Evolutionary conservation across 1,139 yeast genomes (phyloP), one percentile per base, ranked within the genome.

Genomic region (Saccharomyces hybrid): DNA sequence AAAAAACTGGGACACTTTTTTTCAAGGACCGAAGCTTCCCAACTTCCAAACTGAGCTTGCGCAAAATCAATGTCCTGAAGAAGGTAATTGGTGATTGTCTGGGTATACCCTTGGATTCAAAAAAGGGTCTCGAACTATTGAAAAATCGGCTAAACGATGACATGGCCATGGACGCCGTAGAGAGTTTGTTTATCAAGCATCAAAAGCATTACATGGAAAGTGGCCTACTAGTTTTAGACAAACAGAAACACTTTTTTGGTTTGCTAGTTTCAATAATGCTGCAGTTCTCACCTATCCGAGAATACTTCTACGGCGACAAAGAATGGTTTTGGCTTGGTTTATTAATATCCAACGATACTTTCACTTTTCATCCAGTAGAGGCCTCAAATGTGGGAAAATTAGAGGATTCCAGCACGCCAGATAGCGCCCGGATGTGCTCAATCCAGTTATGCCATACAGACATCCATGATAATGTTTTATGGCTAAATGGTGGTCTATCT

Each of bases 261-360:
- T 55, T 78, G 47, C 57, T 79, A 32, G 72, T 75, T 70, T 68
- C 76, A 7, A 58, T 76, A 2, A 78, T 80, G 1, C 66, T 81
- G 32, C 63, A 62, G 27, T 61, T 66, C 42, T 38, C 42, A 14
- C 54, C 58, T 2, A 63, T 63, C 2, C 34, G 56, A 11, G 47
- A 50, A 13, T 60, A 58, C 23, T 54, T 78, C 11, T 77, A 80
- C 74, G 83, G 83, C 2, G 85, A 81, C 55, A 81, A 81, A 59
- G 84, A 81, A 59, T 70, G 78, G 63, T 80, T 79, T 61, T 81
- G 84, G 84, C 59, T 80, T 8, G 78, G 80, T 1, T 65, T 78
- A 50, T 71, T 54, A 2, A 14, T 50, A 26, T 42, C 48, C 14
- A 53, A 50, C 47, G 47, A 41, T 7, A 41, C 28, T 1, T 55